Evolutionary conservation across 2,329 filamentous ascomycete species (phyloP).

Genomic region (Clonostachys solani): DNA sequence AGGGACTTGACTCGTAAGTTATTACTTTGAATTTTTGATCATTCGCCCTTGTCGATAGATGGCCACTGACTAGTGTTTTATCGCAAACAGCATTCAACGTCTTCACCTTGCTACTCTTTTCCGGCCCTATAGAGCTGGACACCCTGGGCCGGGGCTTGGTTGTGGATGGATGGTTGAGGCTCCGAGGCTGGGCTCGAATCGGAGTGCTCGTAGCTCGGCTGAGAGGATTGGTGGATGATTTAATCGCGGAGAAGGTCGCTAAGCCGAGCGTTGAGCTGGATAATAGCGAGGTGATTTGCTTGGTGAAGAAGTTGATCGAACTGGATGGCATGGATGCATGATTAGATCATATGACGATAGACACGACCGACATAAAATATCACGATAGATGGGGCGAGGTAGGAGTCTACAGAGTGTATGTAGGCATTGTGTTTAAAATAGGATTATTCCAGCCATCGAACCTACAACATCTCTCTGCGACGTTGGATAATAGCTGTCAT

Average conservation of each 20-base stretch:
- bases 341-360: conserved; percentile 5
- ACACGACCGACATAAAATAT: background rate
- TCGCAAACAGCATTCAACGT: conserved; percentile 68
- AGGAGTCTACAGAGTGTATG: too few relatives aligned
- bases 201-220: conserved; percentile 83
- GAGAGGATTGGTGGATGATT: conserved; percentile 79
- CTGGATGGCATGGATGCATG: conserved; percentile 78
- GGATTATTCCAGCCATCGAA: too few relatives aligned
- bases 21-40: background rate
- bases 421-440: too few relatives aligned
- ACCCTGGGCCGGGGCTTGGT: conserved; percentile 81
- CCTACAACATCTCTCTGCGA: too few relatives aligned
- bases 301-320: conserved; percentile 80
- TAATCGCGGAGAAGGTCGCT: conserved; percentile 78
- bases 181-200: conserved; percentile 91
- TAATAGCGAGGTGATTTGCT: conserved; percentile 64
- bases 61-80: conserved; percentile 6
- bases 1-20: conserved; percentile 81
- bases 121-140: conserved; percentile 79
- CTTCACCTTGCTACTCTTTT: conserved; percentile 84
- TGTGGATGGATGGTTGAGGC: conserved; percentile 83
- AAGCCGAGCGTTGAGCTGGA: conserved; percentile 59
- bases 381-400: background rate
- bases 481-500: too few relatives aligned
- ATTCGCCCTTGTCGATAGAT: background rate